phyloP scores from a whole-genome alignment of 148 eudicot genomes.

The Selenicereus undatus region DNA sequence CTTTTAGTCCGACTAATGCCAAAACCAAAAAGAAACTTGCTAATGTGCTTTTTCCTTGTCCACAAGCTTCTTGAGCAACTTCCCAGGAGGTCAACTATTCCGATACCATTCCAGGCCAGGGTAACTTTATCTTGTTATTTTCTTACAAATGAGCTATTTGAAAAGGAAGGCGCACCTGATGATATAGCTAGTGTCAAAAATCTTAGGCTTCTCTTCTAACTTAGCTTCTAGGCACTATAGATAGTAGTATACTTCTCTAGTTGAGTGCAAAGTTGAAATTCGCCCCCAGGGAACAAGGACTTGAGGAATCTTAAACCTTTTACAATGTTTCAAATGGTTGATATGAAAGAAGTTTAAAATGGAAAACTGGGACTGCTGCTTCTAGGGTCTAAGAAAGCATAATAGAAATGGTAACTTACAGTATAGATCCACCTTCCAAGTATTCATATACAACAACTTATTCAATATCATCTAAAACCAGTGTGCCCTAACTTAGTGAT shows the following conservation, averaged over 20 bases:
- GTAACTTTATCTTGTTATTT: not conserved
- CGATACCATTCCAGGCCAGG: not conserved
- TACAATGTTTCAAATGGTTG: too few relatives aligned
- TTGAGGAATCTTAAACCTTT: too few relatives aligned
- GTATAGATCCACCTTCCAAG: not conserved
- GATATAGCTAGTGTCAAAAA: not conserved
- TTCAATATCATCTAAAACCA: not conserved
- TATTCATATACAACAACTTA: not conserved
- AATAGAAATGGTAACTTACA: not conserved
- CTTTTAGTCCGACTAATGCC: not conserved
- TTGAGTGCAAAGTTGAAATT: too few relatives aligned
- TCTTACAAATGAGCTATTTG: not conserved
- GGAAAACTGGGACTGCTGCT: not conserved
- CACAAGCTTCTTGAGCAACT: not conserved
- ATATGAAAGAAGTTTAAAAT: not conserved
- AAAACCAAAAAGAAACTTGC: not conserved
- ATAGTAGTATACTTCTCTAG: too few relatives aligned
- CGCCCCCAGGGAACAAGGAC: too few relatives aligned
- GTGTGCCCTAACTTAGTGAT: not conserved
- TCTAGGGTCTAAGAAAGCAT: not conserved
- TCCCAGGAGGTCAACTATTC: not conserved
- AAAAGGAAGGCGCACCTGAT: not conserved
- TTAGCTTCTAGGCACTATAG: not conserved
- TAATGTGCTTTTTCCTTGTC: not conserved
- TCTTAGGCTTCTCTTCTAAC: not conserved